Conservation (phyloP, 2,329 filamentous ascomycete species). For the Diaporthe sp. region DNA sequence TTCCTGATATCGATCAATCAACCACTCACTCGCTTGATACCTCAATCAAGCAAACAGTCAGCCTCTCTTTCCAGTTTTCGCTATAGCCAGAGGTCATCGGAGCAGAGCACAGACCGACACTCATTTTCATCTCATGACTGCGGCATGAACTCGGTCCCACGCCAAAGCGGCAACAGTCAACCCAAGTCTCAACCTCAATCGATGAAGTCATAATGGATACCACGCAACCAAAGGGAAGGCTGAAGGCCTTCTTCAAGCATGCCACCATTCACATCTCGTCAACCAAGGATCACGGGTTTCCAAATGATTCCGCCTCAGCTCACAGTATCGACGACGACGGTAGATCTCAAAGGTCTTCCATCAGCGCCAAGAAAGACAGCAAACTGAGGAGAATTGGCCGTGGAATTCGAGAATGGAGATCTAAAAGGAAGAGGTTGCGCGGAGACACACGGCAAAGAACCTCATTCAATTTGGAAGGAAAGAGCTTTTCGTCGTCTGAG, state of each 20-base stretch:
- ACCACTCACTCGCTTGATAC: not conserved
- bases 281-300: not conserved
- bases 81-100: not conserved
- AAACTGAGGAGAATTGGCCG: slow-evolving; percentile 23
- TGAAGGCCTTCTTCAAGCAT: slow-evolving; percentile 27
- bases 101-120: not conserved
- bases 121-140: not conserved
- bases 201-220: slow-evolving; percentile 34
- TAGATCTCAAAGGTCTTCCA: not conserved
- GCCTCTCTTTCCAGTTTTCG: not conserved
- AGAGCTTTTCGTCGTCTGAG: slow-evolving; percentile 18
- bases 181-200: not conserved
- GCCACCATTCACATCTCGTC: slow-evolving; percentile 6
- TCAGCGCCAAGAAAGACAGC: slow-evolving; percentile 15
- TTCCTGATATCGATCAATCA: slow-evolving; percentile 6
- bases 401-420: slow-evolving; percentile 28
- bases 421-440: slow-evolving; percentile 21
- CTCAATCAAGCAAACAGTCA: not conserved
- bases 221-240: not conserved
- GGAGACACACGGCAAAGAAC: not conserved
- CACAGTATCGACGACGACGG: slow-evolving; percentile 2
- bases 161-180: not conserved
- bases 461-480: not conserved
- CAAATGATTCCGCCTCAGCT: not conserved
- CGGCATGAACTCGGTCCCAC: not conserved